Evolutionary conservation across 2,329 filamentous ascomycete species (phyloP), one percentile per base, ranked within the genome.

Genomic region (Sclerotinia nivalis): DNA sequence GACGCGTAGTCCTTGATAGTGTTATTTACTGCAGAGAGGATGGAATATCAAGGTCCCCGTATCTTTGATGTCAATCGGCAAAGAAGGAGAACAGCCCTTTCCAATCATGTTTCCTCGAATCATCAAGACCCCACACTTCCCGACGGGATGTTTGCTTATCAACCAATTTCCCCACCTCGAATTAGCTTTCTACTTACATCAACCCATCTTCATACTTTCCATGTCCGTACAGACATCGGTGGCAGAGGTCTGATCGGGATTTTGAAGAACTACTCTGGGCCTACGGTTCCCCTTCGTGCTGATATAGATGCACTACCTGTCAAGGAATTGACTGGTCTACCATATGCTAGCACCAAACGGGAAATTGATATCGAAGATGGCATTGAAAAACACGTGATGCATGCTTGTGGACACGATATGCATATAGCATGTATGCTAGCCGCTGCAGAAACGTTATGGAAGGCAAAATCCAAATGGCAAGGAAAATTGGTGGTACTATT

Each of bases 401-500:
- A 91, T 79, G 88, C 88, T 56, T 91, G 88, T 76, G 89, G 89
- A 0, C 89, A 91, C 74, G 88, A 90, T 73, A 87, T 89, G 81
- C 88, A 91, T 76, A 85, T 90, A 37, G 82, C 86, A 0, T 80
- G 80, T 34, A 79, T 91, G 15, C 80, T 91, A 1, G 88, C 83
- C 0, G 84, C 85, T 0, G 83, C 86, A 0, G 80, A 83, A 20
- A 80, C 84, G 0, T 80, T 92, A 0, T 78, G 81, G 0, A 77
- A 77, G 5, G 0, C 77, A 79, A 0, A 81, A 77, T 73, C 82
- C 0, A 54, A 73, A 0, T 92, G 90, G 90, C 79, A 76, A 8
- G 90, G 89, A 0, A 91, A 88, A 0, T 73, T 92, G n/a, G 79
- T 92, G 2, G 76, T 90, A 18, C 78, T 88, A 6, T 92, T 92